phyloP scores from a whole-genome alignment of 164 flowering plant species.

The Berberis vulgaris region DNA sequence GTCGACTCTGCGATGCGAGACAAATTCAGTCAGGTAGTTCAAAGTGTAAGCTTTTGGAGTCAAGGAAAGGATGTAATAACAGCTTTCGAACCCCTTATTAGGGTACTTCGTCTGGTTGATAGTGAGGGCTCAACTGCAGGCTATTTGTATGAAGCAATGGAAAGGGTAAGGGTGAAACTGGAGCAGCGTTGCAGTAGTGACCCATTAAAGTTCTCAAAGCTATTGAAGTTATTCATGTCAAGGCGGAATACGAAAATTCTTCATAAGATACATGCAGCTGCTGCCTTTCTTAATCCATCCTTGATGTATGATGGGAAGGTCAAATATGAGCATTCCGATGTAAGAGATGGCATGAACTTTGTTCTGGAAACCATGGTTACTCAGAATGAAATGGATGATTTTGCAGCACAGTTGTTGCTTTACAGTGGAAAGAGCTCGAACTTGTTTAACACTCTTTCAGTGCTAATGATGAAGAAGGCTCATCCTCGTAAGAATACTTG shows the following conservation, averaged over 20 bases:
- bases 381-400: slow-evolving; percentile 12
- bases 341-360: slow-evolving; percentile 9
- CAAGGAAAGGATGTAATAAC: slow-evolving; percentile 10
- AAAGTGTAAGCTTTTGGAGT: slow-evolving; percentile 11
- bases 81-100: slow-evolving; percentile 14
- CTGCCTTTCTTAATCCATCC: slow-evolving; percentile 17
- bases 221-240: slow-evolving; percentile 8
- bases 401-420: slow-evolving; percentile 11
- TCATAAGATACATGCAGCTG: slow-evolving; percentile 18
- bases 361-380: slow-evolving; percentile 9
- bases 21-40: slow-evolving; percentile 1
- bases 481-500: slow-evolving; percentile 19
- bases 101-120: slow-evolving; percentile 14
- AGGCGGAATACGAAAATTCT: slow-evolving; percentile 4
- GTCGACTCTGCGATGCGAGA: not conserved
- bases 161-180: slow-evolving; percentile 10
- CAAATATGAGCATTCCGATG: slow-evolving; percentile 8
- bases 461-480: slow-evolving; percentile 13
- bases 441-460: slow-evolving; percentile 12
- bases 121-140: slow-evolving; percentile 19
- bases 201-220: slow-evolving; percentile 2
- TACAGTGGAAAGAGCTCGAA: slow-evolving; percentile 12
- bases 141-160: slow-evolving; percentile 19
- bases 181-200: slow-evolving; percentile 4
- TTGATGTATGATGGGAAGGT: slow-evolving; percentile 14